Base-by-base conservation (phyloP, 179 eudicot species). In the Sideroxylon spinosum region DNA sequence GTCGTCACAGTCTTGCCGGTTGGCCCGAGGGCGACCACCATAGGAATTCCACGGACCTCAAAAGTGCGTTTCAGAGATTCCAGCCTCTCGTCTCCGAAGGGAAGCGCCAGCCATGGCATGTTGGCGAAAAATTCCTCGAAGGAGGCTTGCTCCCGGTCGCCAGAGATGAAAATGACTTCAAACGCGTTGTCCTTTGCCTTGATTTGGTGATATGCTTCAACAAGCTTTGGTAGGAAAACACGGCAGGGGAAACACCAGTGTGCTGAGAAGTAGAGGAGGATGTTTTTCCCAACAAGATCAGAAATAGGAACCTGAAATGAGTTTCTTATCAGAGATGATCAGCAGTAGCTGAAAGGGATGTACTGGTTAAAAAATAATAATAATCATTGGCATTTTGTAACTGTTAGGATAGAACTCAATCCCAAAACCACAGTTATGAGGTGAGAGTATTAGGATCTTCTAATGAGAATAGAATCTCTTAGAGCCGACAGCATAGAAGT, bases 201-300 rank as follows among this genome's bases (percentile, higher is more conserved):
- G 44, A 92, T 90, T 55, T 89, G 71, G 70, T 87, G 71, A 77
- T 93, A 93, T 0, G 84, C 85, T 87, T 89, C 87, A 14, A 87
- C 65, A 20, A 93, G 93, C 59, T 82, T 87, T 26, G 93, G 92
- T 19, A 86, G 79, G 79, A 93, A 92, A 2, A 89, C 92, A 26
- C 95, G 97, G 78, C 98, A 93, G 6, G 97, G 95, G 48, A 90
- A 89, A 73, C 97, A 92, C 95, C 98, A 92, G 23, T 90, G 89
- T 50, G 98, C 95, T n/a, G 97, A 88, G 80, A 93, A 93, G 78
- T 89, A 93, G 3, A 93, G 83, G 50, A 93, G 93, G 70, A 93
- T 83, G 48, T 74, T 76, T 74, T 90, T 93, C 23, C 98, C 98
- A 14, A 92, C 91, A 49, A 93, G 95, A 62, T 88, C 85, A 72